Evolutionary conservation across 495 filamentous ascomycete genomes (phyloP).

Genomic region (Aspergillus carlsbadensis): DNA sequence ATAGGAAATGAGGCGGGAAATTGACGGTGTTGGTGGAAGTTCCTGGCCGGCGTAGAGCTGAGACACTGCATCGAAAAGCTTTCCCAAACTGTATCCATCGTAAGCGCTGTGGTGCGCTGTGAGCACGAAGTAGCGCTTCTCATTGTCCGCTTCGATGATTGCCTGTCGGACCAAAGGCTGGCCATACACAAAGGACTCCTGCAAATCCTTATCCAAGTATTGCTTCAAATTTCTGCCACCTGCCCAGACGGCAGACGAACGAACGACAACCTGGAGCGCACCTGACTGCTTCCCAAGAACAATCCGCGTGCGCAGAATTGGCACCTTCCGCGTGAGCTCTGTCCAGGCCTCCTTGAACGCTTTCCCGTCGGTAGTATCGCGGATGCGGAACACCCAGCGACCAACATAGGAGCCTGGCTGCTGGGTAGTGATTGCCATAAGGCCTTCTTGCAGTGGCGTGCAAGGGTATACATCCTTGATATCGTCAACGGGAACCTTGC

Average conservation of each 20-base stretch:
- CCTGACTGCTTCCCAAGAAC: conserved; percentile 20
- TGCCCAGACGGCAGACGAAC: conserved; percentile 31
- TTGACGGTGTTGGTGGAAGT: conserved; percentile 6
- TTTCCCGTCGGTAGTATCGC: conserved; percentile 27
- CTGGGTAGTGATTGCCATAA: conserved; percentile 51
- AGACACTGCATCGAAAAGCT: conserved; percentile 7
- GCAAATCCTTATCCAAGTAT: conserved; percentile 13
- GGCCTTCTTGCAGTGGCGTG: conserved; percentile 60
- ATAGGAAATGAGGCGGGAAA: conserved; percentile 22
- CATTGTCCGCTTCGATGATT: conserved; percentile 20
- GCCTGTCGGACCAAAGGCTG: conserved; percentile 30
- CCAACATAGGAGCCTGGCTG: conserved; percentile 27
- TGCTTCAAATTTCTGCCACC: conserved; percentile 3
- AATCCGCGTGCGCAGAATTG: conserved; percentile 41
- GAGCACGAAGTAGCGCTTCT: conserved; percentile 40
- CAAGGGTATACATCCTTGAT: conserved; percentile 57
- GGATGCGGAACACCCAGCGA: conserved; percentile 32
- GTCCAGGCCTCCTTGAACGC: conserved; percentile 45
- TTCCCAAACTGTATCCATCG: conserved; percentile 56
- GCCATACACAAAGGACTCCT: conserved; percentile 4
- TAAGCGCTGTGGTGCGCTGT: conserved; percentile 62
- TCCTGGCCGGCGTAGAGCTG: neutral
- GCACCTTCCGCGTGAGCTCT: conserved; percentile 22
- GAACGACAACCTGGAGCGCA: conserved; percentile 45
- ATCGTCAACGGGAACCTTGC: conserved; percentile 9